A percentile compares a stretch with the other conserved stretches of the same genome.
phyloP scores from a whole-genome alignment of 2,329 filamentous ascomycete species.

The Alternaria sp. region DNA sequence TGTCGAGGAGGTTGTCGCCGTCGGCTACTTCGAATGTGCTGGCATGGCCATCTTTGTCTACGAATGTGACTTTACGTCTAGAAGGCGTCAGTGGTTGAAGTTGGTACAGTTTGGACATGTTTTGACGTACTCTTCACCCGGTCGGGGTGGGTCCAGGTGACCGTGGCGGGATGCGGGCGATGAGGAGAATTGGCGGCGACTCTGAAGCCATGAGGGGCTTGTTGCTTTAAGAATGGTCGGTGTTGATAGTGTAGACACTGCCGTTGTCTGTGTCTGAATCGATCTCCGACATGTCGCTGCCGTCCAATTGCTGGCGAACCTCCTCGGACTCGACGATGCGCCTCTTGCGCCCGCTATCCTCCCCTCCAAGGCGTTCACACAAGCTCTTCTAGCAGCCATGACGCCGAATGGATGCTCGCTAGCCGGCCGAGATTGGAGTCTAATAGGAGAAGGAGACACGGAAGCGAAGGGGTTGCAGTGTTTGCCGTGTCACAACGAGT shows the following conservation, averaged over 20 bases:
- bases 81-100: slow-evolving; percentile 5
- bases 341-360: slow-evolving; percentile 12
- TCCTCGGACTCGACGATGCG: slow-evolving; percentile 11
- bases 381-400: slow-evolving; percentile 23
- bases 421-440: not conserved
- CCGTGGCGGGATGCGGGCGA: slow-evolving; percentile 70
- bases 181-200: slow-evolving; percentile 66
- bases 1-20: slow-evolving; percentile 93
- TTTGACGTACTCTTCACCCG: slow-evolving; percentile 82
- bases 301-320: slow-evolving; percentile 29
- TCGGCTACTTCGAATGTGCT: slow-evolving; percentile 79
- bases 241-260: not conserved
- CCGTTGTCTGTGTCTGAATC: not conserved
- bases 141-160: slow-evolving; percentile 81
- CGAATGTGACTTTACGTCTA: slow-evolving; percentile 87
- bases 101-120: not conserved
- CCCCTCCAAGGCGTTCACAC: slow-evolving; percentile 9
- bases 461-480: not conserved
- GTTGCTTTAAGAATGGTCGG: not conserved
- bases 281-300: not conserved
- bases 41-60: slow-evolving; percentile 84
- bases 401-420: not conserved
- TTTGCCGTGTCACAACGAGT: slow-evolving; percentile 6
- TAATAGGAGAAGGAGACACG: slow-evolving; percentile 2
- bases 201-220: slow-evolving; percentile 3